Evolutionary conservation across 768 basidiomycete species (phyloP).

Genomic region (Candolleomyces eurysporus): DNA sequence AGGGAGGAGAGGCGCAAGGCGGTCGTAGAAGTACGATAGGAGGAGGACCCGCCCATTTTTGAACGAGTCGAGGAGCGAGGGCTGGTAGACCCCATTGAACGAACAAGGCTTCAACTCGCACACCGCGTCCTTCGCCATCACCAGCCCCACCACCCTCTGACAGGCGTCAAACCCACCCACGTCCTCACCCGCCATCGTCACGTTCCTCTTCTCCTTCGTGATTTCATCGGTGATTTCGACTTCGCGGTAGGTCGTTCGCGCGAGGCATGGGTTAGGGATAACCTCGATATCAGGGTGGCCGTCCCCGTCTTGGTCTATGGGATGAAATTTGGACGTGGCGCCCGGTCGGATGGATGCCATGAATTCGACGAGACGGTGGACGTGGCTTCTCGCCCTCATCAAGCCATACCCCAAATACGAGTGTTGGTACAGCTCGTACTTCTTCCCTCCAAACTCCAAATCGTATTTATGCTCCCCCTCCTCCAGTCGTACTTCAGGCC

Average conservation of each 20-base stretch:
- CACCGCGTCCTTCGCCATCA: conserved; percentile 93
- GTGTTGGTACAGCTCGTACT: conserved; percentile 88
- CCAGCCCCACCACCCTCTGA: conserved; percentile 76
- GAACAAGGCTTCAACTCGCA: conserved; percentile 94
- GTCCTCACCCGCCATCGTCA: conserved; percentile 84
- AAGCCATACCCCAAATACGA: conserved; percentile 97
- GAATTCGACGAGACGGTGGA: conserved; percentile 91
- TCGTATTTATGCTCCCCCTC: conserved; percentile 94
- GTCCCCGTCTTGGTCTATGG: conserved; percentile 12
- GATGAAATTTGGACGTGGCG: conserved; percentile 16
- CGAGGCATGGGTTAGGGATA: conserved; percentile 81
- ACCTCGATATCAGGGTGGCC: conserved; percentile 9
- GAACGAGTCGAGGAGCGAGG: conserved; percentile 87
- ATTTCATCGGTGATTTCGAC: conserved; percentile 62
- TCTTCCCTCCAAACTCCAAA: conserved; percentile 68
- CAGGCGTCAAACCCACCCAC: conserved; percentile 87
- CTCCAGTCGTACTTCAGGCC: conserved; percentile 38
- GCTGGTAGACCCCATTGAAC: conserved; percentile 97
- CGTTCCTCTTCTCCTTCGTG: conserved; percentile 45
- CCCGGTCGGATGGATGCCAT: conserved; percentile 49
- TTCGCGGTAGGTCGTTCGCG: conserved; percentile 55
- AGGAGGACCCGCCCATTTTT: conserved; percentile 80
- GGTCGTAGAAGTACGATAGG: conserved; percentile 99
- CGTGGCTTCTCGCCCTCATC: conserved; percentile 80
- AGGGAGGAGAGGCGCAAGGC: conserved; percentile 73